Base-by-base conservation (phyloP, 345 rosid species). In the Crucihimalaya himalaica region DNA sequence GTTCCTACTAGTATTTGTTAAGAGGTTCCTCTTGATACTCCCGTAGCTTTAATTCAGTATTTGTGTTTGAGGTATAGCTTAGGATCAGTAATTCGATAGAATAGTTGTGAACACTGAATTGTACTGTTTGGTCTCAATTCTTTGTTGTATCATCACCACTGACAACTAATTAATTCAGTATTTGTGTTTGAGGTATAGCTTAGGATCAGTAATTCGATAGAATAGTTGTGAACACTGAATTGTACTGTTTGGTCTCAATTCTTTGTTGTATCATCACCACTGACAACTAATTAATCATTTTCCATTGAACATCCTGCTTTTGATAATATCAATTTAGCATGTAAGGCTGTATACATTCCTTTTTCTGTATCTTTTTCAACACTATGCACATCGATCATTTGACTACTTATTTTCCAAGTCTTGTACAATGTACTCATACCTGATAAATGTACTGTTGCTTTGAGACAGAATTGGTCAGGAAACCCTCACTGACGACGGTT, bases 401-500 rank as follows among this genome's bases (percentile, higher is more conserved):
- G 35, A 28, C 28, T 51, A 42, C n/a, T 61, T 27, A 52, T 61
- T 60, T 51, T 25, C 40, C 40, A 37, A 45, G 27, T 64, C 28
- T n/a, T 65, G 63, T 76, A 34, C 70, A 45, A 2, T 63, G 27
- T 70, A 29, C 66, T 35, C 5, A 8, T 15, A 10, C 8, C 28
- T 70, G 61, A 35, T 72, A 16, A 68, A 16, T 16, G 9, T 53
- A 62, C 2, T 67, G 54, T 56, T 76, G 9, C 25, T 35, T 57
- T 73, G 63, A 67, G 29, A 59, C 82, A 94, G 98, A 81, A 82
- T 95, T 85, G 97, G 99, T 74, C 96, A 92, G 83, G 97, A 92
- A 81, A 76, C 82, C 46, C 87, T 95, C 37, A 82, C 93, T 52
- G 97, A 92, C 0, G 97, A 92, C 3, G 84, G 83, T 68, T 81